Evolutionary conservation across 495 filamentous ascomycete genomes (phyloP), one percentile per base, ranked within the genome.

Genomic region (Penicillium turbatum): DNA sequence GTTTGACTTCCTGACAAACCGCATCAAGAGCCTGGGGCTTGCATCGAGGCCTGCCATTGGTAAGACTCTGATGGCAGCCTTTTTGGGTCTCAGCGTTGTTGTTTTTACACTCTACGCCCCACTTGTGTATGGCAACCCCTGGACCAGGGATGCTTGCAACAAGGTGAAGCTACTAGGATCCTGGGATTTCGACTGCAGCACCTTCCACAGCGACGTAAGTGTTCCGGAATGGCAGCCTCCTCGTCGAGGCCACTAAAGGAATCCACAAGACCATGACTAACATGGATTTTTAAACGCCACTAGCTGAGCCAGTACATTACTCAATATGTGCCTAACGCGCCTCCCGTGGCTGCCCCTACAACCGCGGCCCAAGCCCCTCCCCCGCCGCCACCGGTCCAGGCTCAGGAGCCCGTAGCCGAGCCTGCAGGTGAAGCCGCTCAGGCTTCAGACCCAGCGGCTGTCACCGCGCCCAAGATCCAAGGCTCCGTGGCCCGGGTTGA

Each of bases 141-240:
- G 93, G 93, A 98, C 93, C 3, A 86, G 86, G 72, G 72, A 79
- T 48, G 83, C 90, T 60, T 98, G 93, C 78, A 84, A 82, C 35
- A 81, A 80, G 48, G 87, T 95, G 50, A 97, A 97, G 76, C 77
- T 98, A 10, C 84, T 97, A 63, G 75, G 80, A 48, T 82, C 82
- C 11, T 98, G 93, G 93, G 93, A 98, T 66, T 97, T 90, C 77
- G 93, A 97, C 69, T 98, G 93, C 79, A 92, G 92, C 65, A 90
- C 78, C 55, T 98, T 98, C 77, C 76, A 87, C 62, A 85, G 83
- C 60, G 84, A 84, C 69, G 92, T 96, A 86, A 89, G 88, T 85
- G 51, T 57, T 66, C 63, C 66, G 51, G 51, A 56, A 60, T 72
- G 65, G 66, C 52, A 53, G 17, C 66, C 69, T 61, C 66, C 67